phyloP scores from a whole-genome alignment of 306 rosid genomes.

The Dryas alaskensis region DNA sequence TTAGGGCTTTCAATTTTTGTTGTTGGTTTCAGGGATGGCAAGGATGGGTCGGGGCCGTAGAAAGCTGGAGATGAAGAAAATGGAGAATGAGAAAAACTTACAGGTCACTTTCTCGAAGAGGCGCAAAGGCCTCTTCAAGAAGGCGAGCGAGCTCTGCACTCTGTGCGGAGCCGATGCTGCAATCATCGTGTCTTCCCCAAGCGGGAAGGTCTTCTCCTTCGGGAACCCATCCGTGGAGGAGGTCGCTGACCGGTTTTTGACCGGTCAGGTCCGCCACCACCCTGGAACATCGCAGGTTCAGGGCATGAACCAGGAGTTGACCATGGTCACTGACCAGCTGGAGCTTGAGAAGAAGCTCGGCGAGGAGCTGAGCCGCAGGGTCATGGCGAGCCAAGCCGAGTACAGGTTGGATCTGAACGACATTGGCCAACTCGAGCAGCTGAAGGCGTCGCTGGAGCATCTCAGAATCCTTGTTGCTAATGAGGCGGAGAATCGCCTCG shows the following conservation, averaged over 20 bases:
- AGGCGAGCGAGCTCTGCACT: conserved; percentile 48
- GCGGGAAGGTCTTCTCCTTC: conserved; percentile 42
- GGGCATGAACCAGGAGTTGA: conserved; percentile 16
- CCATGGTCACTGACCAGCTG: conserved; percentile 12
- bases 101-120: conserved; percentile 62
- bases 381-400: conserved; percentile 10
- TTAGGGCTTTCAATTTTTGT: too few species aligned
- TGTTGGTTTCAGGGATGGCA: not conserved
- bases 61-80: conserved; percentile 40
- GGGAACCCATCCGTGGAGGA: conserved; percentile 38
- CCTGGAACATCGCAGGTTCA: conserved; percentile 22
- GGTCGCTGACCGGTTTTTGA: conserved; percentile 16
- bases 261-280: too few species aligned
- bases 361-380: conserved; percentile 1
- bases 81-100: conserved; percentile 35
- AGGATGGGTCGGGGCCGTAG: conserved; percentile 41
- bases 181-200: conserved; percentile 39
- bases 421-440: conserved; percentile 15
- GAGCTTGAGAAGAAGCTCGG: conserved; percentile 26
- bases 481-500: conserved; percentile 2
- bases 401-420: conserved; percentile 23
- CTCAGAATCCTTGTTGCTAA: conserved; percentile 29
- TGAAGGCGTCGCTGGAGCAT: conserved; percentile 17
- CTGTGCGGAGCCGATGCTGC: conserved; percentile 42
- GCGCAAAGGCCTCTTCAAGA: conserved; percentile 47